Percentiles rank a stretch among this genome's conserved stretches.
Evolutionary conservation across 192 early-diverging fungal species (phyloP).

Genomic region (Coemansia sp.): DNA sequence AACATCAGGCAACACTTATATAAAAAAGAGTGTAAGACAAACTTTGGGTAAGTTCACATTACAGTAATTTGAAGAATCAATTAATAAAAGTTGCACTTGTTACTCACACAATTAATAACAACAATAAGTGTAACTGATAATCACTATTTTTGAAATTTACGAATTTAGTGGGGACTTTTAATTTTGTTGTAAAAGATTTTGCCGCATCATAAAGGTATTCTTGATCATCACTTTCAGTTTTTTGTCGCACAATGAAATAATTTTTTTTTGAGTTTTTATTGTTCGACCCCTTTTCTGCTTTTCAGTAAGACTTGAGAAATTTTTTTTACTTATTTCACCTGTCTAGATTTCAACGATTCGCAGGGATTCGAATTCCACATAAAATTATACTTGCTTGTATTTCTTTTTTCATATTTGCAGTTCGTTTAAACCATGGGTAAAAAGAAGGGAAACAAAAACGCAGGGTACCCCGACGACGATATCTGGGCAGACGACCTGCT

Average conservation of each 20-base stretch:
- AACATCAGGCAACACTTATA: too few relatives aligned
- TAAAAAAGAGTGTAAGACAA: too few relatives aligned
- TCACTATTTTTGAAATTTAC: too few relatives aligned
- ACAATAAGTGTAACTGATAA: too few relatives aligned
- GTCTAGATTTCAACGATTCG: background rate
- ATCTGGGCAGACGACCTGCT: slow-evolving; percentile 33
- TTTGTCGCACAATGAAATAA: too few relatives aligned
- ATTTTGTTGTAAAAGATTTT: background rate
- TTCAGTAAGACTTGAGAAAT: background rate
- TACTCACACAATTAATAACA: too few relatives aligned
- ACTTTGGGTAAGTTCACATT: too few relatives aligned
- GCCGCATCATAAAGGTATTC: too few relatives aligned
- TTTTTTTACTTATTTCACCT: background rate
- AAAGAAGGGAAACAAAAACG: slow-evolving; percentile 29
- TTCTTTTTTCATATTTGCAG: background rate
- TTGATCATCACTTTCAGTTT: too few relatives aligned
- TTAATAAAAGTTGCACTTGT: too few relatives aligned
- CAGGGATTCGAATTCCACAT: background rate
- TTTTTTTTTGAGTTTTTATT: background rate
- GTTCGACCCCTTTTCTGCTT: background rate
- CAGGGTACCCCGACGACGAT: slow-evolving; percentile 15
- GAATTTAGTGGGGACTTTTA: too few relatives aligned
- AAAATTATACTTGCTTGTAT: slow-evolving; percentile 1
- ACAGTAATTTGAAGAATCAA: too few relatives aligned
- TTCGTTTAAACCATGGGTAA: slow-evolving; percentile 22